Percentiles rank a stretch among this genome's conserved stretches.
phyloP scores from a whole-genome alignment of 148 eudicot species.

The Vaccinium darrowii region DNA sequence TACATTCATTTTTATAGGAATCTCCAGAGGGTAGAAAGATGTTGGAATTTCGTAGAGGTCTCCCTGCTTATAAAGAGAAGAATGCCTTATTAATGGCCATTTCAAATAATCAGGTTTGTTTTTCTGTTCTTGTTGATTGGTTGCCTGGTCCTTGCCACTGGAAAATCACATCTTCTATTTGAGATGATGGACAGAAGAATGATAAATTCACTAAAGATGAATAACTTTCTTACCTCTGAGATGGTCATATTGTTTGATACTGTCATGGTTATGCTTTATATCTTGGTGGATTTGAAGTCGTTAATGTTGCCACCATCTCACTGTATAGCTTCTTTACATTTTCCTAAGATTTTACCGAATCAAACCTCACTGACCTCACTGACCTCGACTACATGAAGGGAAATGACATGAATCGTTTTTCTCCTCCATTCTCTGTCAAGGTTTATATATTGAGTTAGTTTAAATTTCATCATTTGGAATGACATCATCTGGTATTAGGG shows the following conservation, averaged over 20 bases:
- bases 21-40: slow-evolving; percentile 79
- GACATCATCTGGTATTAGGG: not conserved
- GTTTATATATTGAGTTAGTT: not conserved
- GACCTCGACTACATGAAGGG: not conserved
- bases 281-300: not conserved
- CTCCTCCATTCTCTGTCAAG: not conserved
- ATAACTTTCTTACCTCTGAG: not conserved
- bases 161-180: not conserved
- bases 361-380: not conserved
- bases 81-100: slow-evolving; percentile 73
- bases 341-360: not conserved
- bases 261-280: not conserved
- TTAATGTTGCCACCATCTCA: not conserved
- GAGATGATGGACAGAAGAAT: slow-evolving; percentile 11
- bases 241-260: not conserved
- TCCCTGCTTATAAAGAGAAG: slow-evolving; percentile 90
- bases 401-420: not conserved
- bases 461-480: not conserved
- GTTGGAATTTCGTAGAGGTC: slow-evolving; percentile 74
- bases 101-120: slow-evolving; percentile 64
- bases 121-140: slow-evolving; percentile 9
- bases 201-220: not conserved
- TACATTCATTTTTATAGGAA: slow-evolving; percentile 43
- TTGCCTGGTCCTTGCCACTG: not conserved
- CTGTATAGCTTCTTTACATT: not conserved